Base-by-base conservation (phyloP, 495 filamentous ascomycete genomes). In the Pseudomonodictys pantanalensis region DNA sequence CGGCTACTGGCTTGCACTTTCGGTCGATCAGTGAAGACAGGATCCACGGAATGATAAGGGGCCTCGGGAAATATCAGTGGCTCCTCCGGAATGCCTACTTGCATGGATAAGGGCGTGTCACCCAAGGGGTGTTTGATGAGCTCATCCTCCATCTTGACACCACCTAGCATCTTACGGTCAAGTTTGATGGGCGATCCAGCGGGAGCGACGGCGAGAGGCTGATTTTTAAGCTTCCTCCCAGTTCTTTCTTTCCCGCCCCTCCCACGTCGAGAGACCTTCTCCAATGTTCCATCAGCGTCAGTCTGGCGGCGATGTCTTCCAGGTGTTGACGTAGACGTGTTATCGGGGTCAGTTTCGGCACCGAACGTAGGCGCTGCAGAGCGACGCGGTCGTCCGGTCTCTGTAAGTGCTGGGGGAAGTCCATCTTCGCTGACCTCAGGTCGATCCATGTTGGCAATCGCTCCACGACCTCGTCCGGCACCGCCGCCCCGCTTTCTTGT, bases 361-460 rank as follows among this genome's bases (percentile, higher is more conserved):
- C 86, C 87, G 73, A 90, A 90, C 0, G 79, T 83, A 6, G 87
- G 87, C 1, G 87, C 87, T 18, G 87, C 87, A 46, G 84, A 84
- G 48, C 87, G 79, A 29, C 81, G 78, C 6, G 87, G 87, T 43
- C 87, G 79, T 30, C 87, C 86, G 47, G 81, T 85, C 41, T 88
- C 87, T 6, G 85, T 87, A 20, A 86, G 78, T 68, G 56, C 42
- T 6, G 51, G 35, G n/a, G 64, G 45, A 9, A 58, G 33, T 15
- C 62, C 60, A 42, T 69, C 69, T 5, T 64, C 57, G 1, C 56
- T 56, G 3, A 68, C 30, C 43, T 73, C 71, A 15, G 61, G 48
- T 56, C 63, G 20, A 69, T 74, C 74, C 41, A 75, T 76, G 86
- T 62, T 86, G 83, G 38, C 86, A 85, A 47, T 88, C 84, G 55